Evolutionary conservation across 2,329 filamentous ascomycete genomes (phyloP), one percentile per base, ranked within the genome.

Genomic region (Trichoderma afroharzianum): DNA sequence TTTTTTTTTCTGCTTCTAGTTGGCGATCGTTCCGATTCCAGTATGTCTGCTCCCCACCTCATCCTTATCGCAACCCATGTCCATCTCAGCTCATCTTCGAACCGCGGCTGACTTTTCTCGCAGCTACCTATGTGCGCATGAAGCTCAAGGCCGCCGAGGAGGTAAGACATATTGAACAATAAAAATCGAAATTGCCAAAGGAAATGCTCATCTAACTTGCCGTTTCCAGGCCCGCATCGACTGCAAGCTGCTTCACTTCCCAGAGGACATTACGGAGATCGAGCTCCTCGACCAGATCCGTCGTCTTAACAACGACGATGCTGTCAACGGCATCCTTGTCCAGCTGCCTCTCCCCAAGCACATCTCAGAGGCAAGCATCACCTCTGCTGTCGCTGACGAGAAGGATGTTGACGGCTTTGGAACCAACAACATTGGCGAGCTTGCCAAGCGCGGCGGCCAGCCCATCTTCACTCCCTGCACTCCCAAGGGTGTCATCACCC

Each of bases 331-430:
- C 76, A 94, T 99, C 77, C 87, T 99, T 72, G 95, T 99, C 59
- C 96, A 99, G 83, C 84, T 99, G 72, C 96, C 96, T 47, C 86
- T 99, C 24, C 96, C 96, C 21, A 90, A 90, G 77, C 92, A 97
- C 81, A 91, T 99, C 78, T 93, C 94, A 72, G 96, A 99, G 85
- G 94, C 97, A 80, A 85, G 88, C 55, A 86, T 99, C 79, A 99
- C 96, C 36, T 97, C 94, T 63, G 92, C 94, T 24, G 96, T 99
- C 21, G 88, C 93, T 57, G 92, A 95, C 77, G 93, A 96, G 82
- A 99, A 99, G 84, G 96, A 99, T 85, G 96, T 99, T 66, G 96
- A 99, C 83, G 96, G 96, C 67, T 99, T 99, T 79, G 95, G 96
- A 71, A 92, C 94, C 71, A 88, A 88, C 78, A 99, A 98, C 84